Base-by-base conservation (phyloP, 2,329 filamentous ascomycete genomes). In the Fusarium beomiforme region DNA sequence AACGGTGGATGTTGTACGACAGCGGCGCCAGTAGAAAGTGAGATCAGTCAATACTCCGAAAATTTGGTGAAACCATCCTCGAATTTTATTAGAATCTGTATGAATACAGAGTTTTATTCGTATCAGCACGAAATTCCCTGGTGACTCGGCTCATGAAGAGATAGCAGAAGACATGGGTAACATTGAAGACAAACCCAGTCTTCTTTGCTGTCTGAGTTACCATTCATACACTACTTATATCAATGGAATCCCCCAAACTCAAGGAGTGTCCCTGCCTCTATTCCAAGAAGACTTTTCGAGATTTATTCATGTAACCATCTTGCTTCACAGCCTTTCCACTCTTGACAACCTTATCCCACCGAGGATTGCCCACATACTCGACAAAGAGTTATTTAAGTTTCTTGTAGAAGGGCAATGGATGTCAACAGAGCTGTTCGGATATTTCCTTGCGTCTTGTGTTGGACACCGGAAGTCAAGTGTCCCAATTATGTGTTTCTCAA, bases 381-480 rank as follows among this genome's bases (percentile, higher is more conserved):
- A 39, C 37, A 37, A 16, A 59, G 31, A 49, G 14, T 21, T 19
- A 26, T 37, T 44, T 44, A 12, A 34, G 23, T 36, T 21, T 8
- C 24, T 59, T 33, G 50, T 31, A 53, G 46, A 42, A 44, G 55
- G n/a, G 59, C n/a, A 37, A 75, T 76, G 71, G 70, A 62, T 36
- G 44, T 41, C 16, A 73, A 62, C 44, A 71, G 62, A 44, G 37
- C 63, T 10, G 61, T 73, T 39, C 67, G 60, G 51, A 49, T 75
- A 55, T 76, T 70, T 49, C 72, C 73, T 13, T 75, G 72, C 50
- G 46, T 75, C 31, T 36, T 67, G 26, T 67, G 70, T 36, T 76
- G 74, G 74, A 65, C 70, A 71, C 72, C 72, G 41, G 68, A 72
- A 50, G 61, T 75, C 63, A 75, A 75, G 70, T 76, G 74, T 39